A percentile compares a stretch with the other conserved stretches of the same genome.
phyloP scores from a whole-genome alignment of 139 green algal species.

The Coccomyxa sp. region DNA sequence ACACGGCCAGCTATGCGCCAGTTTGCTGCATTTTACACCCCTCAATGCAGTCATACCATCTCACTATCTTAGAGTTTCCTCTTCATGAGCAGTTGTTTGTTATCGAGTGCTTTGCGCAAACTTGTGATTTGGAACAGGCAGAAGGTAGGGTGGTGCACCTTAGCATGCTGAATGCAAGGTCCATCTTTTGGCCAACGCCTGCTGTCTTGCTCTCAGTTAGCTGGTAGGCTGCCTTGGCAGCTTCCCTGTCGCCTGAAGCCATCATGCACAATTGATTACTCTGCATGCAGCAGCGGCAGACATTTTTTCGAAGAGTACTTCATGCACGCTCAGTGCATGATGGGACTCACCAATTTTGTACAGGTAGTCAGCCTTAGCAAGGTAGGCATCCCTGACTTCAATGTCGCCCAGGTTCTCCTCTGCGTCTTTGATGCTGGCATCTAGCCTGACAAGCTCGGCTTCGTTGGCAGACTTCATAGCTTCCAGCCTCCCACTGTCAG shows the following conservation, averaged over 20 bases:
- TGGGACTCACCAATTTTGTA: conserved; percentile 49
- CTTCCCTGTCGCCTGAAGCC: conserved; percentile 48
- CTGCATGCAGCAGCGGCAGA: not conserved
- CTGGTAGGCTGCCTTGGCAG: conserved; percentile 66
- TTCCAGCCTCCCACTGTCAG: conserved; percentile 45
- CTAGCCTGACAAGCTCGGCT: conserved; percentile 51
- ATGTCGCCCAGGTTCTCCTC: conserved; percentile 93
- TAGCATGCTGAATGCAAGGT: conserved; percentile 87
- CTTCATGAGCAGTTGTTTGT: too few species aligned
- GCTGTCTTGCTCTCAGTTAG: conserved; percentile 81
- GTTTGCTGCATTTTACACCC: not conserved
- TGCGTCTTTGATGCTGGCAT: conserved; percentile 75
- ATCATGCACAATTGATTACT: too few species aligned
- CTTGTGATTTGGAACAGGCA: too few species aligned
- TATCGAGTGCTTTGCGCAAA: too few species aligned
- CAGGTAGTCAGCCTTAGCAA: conserved; percentile 85
- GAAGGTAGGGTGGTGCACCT: conserved; percentile 27
- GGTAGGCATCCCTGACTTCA: conserved; percentile 89
- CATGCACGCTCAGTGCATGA: not conserved
- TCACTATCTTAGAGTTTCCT: too few species aligned
- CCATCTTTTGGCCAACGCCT: conserved; percentile 88
- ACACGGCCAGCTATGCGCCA: not conserved
- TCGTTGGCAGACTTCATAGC: conserved; percentile 58
- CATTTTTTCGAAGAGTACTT: not conserved
- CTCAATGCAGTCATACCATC: too few species aligned